Evolutionary conservation across 768 basidiomycete genomes (phyloP).

Genomic region (Phlebiopsis gigantea): DNA sequence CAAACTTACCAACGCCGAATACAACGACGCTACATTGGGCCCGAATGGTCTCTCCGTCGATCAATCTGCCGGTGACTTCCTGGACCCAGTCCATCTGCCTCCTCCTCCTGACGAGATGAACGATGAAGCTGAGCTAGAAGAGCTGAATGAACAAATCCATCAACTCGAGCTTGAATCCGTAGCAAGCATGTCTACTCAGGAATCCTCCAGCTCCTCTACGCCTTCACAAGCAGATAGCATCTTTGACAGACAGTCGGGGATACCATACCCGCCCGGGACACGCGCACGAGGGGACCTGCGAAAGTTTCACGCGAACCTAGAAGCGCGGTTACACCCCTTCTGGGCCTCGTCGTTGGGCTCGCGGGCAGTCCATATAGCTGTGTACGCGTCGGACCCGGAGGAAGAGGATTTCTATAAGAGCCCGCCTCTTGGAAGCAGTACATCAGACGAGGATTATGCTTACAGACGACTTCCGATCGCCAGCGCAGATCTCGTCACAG

Average conservation of each 20-base stretch:
- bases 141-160: conserved; percentile 50
- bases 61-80: conserved; percentile 44
- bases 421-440: conserved; percentile 14
- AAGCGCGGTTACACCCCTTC: conserved; percentile 70
- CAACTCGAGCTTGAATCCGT: conserved; percentile 24
- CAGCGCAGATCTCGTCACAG: conserved; percentile 48
- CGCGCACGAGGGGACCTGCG: conserved; percentile 32
- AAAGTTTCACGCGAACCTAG: conserved; percentile 68
- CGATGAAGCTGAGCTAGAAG: conserved; percentile 52
- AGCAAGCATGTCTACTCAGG: conserved; percentile 5
- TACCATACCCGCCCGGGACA: conserved; percentile 5
- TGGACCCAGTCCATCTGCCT: conserved; percentile 43
- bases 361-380: conserved; percentile 53
- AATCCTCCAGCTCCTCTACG: conserved; percentile 11
- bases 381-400: conserved; percentile 44
- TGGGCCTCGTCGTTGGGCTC: conserved; percentile 70
- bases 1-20: conserved; percentile 30
- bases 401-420: conserved; percentile 8
- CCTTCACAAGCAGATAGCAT: neutral
- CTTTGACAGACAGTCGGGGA: too few species aligned
- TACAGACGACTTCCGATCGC: conserved; percentile 42
- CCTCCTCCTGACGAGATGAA: conserved; percentile 55
- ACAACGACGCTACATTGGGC: conserved; percentile 15
- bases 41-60: conserved; percentile 22
- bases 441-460: conserved; percentile 21